Conservation (phyloP, 164 flowering plant genomes). For the Platanus orientalis region DNA sequence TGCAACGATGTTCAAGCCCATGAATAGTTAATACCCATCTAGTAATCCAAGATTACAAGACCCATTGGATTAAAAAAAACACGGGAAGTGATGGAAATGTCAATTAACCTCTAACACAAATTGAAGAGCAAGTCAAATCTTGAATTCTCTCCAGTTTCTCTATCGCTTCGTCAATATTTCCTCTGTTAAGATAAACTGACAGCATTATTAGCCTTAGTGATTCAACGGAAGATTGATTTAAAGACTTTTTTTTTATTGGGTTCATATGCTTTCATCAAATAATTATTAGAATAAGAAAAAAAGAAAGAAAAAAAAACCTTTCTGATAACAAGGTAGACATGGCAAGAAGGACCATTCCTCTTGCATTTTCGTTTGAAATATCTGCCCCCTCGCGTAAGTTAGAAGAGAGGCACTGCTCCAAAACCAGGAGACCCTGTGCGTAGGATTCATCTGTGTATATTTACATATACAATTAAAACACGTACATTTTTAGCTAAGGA, state of each 20-base stretch:
- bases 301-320: no score
- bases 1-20: conserved; percentile 20
- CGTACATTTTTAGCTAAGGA: background rate
- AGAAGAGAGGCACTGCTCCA: conserved; percentile 74
- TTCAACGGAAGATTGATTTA: conserved; percentile 5
- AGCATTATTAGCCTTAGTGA: background rate
- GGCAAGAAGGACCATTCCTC: conserved; percentile 60
- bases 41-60: background rate
- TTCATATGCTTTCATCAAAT: no score
- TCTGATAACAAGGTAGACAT: conserved; percentile 66
- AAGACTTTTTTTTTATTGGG: background rate
- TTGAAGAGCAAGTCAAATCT: conserved; percentile 33
- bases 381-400: conserved; percentile 38
- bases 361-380: conserved; percentile 26
- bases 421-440: conserved; percentile 52
- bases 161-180: conserved; percentile 49
- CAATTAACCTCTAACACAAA: conserved; percentile 56
- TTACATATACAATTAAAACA: no score
- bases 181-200: conserved; percentile 32
- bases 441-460: conserved; percentile 55
- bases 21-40: background rate
- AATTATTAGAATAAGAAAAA: no score
- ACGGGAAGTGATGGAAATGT: background rate
- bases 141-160: conserved; percentile 49
- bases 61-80: background rate